These are phyloP conservation scores for Nephelium lappaceum DNA, from an alignment of 345 rosid genomes.

Conservation along the genomic window DNA sequence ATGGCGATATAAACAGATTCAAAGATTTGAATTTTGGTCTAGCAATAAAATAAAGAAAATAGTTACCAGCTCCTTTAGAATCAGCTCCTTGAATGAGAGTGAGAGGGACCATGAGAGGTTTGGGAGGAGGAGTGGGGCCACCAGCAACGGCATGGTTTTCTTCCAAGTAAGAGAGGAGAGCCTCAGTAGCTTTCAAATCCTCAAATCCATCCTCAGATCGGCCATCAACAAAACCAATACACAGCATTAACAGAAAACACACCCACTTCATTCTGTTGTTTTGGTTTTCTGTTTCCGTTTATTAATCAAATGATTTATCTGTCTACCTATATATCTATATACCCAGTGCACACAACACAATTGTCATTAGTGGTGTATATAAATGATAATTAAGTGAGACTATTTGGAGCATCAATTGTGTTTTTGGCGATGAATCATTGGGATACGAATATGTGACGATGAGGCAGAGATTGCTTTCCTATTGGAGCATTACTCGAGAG, in stretches of 20 bases:
- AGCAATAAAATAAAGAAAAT: neutral
- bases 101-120: conserved; percentile 63
- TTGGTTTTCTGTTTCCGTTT: neutral
- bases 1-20: neutral
- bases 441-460: too few species aligned
- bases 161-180: conserved; percentile 28
- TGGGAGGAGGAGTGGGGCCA: conserved; percentile 18
- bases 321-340: neutral
- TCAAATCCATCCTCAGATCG: conserved; percentile 48
- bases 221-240: conserved; percentile 26
- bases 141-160: conserved; percentile 28
- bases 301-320: neutral
- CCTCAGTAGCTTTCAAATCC: conserved; percentile 30
- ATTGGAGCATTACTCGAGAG: neutral
- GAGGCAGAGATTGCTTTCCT: too few species aligned
- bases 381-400: neutral
- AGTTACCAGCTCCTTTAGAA: conserved; percentile 81
- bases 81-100: conserved; percentile 85
- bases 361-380: neutral
- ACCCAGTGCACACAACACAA: neutral
- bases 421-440: too few species aligned
- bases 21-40: neutral
- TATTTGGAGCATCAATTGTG: too few species aligned
- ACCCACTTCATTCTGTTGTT: neutral
- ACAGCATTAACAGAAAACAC: conserved; percentile 23